These are phyloP conservation scores for Beta macrorhiza DNA, from an alignment of 179 eudicot genomes.

Conservation along the genomic window DNA sequence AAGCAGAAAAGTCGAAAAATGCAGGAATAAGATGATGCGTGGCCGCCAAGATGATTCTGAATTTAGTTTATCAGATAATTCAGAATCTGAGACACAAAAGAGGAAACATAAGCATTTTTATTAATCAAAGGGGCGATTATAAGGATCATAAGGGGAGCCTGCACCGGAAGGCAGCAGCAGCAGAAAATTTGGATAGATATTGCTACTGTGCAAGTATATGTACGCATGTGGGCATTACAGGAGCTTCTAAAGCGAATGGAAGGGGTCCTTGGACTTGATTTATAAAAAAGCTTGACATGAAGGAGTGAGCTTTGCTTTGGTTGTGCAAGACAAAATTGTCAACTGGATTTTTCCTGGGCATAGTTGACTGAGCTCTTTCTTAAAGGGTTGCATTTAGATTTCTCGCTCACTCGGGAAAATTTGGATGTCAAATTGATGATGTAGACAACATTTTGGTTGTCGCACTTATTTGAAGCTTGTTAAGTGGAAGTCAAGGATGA, in stretches of 20 bases:
- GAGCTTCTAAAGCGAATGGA: not conserved
- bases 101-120: constrained; percentile 29
- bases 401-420: not conserved
- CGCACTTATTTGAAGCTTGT: not conserved
- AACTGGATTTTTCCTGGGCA: not conserved
- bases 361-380: not conserved
- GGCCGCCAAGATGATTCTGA: constrained; percentile 4
- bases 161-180: not conserved
- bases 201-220: not conserved
- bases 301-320: not conserved
- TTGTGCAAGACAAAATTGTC: not conserved
- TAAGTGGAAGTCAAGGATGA: not conserved
- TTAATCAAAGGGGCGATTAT: constrained; percentile 28
- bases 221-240: not conserved
- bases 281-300: not conserved
- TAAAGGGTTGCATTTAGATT: not conserved
- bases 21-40: constrained; percentile 2
- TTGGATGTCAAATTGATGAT: not conserved
- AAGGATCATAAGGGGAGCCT: constrained; percentile 19
- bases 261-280: not conserved
- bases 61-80: constrained; percentile 36
- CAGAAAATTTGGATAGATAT: not conserved
- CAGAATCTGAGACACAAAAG: constrained; percentile 31
- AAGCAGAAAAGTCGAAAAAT: constrained; percentile 18
- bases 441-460: not conserved